These are phyloP conservation scores for Xylaria sp. DNA, from an alignment of 2,329 filamentous ascomycete species.

Conservation along the genomic window DNA sequence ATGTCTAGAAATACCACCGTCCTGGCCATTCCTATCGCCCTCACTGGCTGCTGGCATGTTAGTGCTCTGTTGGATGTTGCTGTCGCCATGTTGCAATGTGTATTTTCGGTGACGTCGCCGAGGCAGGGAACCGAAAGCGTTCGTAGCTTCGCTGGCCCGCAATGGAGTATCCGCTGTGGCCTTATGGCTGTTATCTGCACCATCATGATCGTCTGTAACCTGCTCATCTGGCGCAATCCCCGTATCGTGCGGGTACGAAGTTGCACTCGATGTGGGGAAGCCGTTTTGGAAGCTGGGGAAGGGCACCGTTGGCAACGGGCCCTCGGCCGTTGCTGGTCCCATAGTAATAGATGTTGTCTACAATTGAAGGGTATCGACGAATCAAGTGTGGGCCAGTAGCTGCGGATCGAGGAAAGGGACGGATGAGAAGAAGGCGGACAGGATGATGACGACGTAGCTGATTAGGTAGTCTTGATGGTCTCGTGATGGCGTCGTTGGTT, in stretches of 20 bases:
- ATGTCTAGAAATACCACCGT: constrained; percentile 15
- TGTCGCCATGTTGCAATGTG: constrained; percentile 31
- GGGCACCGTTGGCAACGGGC: constrained; percentile 18
- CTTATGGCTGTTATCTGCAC: not conserved
- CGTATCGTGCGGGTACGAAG: constrained; percentile 29
- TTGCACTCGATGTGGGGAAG: constrained; percentile 25
- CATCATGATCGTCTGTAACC: constrained; percentile 9
- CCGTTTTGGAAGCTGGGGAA: constrained; percentile 19
- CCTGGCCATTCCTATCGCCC: constrained; percentile 15
- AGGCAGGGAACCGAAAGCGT: constrained; percentile 44
- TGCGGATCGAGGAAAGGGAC: constrained; percentile 3
- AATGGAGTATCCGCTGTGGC: constrained; percentile 36
- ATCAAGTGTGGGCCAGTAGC: not conserved
- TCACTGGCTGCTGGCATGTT: constrained; percentile 27
- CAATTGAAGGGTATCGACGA: not conserved
- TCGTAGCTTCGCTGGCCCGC: constrained; percentile 40
- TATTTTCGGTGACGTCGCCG: constrained; percentile 46
- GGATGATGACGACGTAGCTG: constrained; percentile 1
- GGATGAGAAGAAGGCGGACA: constrained; percentile 1
- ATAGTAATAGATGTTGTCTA: constrained; percentile 12
- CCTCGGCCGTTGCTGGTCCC: constrained; percentile 21
- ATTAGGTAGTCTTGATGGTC: too few species aligned
- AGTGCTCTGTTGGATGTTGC: constrained; percentile 28
- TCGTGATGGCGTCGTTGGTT: constrained; percentile 1
- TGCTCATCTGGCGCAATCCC: constrained; percentile 23